These are phyloP conservation scores for Lomentospora prolificans DNA, from an alignment of 2,329 filamentous ascomycete genomes.

Conservation along the genomic window DNA sequence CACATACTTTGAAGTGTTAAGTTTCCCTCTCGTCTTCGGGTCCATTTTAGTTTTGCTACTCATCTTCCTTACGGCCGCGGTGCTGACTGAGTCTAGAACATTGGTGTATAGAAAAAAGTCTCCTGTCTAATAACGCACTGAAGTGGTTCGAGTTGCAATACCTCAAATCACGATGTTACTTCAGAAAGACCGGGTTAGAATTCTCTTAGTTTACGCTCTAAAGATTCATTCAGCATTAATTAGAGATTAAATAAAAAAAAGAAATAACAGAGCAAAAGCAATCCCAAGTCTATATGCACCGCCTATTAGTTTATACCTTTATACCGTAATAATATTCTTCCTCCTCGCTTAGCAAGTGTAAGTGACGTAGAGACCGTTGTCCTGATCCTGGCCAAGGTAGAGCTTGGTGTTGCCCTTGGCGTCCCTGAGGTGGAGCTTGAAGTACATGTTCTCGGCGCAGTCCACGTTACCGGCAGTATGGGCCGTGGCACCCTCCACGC, in stretches of 20 bases:
- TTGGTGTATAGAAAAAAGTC: neutral
- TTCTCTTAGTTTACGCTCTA: too few relatives aligned
- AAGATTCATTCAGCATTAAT: too few relatives aligned
- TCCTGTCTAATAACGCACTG: too few relatives aligned
- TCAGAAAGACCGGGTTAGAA: too few relatives aligned
- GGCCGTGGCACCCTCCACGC: neutral
- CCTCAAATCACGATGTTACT: too few relatives aligned
- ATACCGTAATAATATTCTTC: neutral
- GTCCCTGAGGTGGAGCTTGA: conserved; percentile 20
- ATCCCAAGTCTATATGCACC: too few relatives aligned
- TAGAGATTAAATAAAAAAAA: too few relatives aligned
- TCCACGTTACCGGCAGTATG: conserved; percentile 17
- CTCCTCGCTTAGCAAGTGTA: conserved; percentile 8
- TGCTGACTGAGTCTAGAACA: neutral
- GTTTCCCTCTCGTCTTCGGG: neutral
- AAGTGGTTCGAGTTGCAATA: too few relatives aligned
- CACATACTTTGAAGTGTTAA: neutral
- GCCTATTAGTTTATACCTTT: neutral
- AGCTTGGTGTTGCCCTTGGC: conserved; percentile 16
- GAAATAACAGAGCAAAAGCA: too few relatives aligned
- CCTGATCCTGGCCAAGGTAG: conserved; percentile 19
- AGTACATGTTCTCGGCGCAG: conserved; percentile 19
- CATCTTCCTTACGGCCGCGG: too few relatives aligned
- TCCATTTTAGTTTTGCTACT: neutral
- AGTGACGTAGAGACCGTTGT: conserved; percentile 18